A percentile compares a stretch with the other conserved stretches of the same genome.
phyloP scores from a whole-genome alignment of 108 stramenopile genomes.

The Cyclostephanos invisitatus region DNA sequence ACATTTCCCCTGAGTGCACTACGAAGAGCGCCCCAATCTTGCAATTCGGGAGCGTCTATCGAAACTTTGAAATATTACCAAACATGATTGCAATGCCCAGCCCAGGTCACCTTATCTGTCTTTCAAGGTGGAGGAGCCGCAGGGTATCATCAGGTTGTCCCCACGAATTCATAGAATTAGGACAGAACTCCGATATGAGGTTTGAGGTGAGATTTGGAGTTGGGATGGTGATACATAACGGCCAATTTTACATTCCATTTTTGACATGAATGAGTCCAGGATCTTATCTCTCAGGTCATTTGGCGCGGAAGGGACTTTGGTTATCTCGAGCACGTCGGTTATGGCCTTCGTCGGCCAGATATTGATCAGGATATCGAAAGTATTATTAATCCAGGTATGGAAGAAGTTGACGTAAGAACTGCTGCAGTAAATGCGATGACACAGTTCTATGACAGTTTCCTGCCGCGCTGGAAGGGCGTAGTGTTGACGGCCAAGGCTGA shows the following conservation, averaged over 20 bases:
- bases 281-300: constrained; percentile 43
- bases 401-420: background rate
- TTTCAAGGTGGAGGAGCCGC: constrained; percentile 19
- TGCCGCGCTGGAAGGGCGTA: constrained; percentile 48
- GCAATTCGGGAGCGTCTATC: constrained; percentile 40
- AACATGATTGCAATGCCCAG: constrained; percentile 46
- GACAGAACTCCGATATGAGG: background rate
- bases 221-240: constrained; percentile 5
- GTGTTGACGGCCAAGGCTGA: constrained; percentile 44
- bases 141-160: constrained; percentile 1
- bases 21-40: constrained; percentile 27
- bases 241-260: background rate
- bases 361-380: background rate
- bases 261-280: constrained; percentile 11
- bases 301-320: constrained; percentile 51
- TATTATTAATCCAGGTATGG: too few species aligned
- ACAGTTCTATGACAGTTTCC: constrained; percentile 8
- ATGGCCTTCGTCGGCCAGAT: constrained; percentile 14
- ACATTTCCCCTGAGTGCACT: background rate
- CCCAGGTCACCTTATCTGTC: constrained; percentile 17
- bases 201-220: background rate
- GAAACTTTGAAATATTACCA: constrained; percentile 15
- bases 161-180: background rate
- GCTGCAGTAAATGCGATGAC: constrained; percentile 22
- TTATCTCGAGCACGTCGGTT: constrained; percentile 17